Evolutionary conservation across 1,284 basidiomycete genomes (phyloP).

Genomic region (Apiotrichum gracile): DNA sequence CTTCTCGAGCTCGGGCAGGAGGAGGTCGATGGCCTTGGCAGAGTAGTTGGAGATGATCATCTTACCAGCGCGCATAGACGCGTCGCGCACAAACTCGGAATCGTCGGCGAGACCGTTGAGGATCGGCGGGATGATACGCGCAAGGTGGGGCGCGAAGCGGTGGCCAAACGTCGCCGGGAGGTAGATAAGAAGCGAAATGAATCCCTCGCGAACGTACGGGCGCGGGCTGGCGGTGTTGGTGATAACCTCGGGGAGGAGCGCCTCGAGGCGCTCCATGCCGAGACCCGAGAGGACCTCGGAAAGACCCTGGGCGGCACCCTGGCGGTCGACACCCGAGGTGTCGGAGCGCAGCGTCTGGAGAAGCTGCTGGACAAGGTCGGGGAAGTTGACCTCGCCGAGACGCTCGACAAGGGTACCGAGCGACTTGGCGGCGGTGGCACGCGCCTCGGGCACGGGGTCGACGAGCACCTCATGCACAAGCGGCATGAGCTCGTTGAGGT

Average conservation of each 20-base stretch:
- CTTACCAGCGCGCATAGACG: conserved; percentile 96
- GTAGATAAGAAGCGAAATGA: conserved; percentile 96
- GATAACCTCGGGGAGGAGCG: conserved; percentile 89
- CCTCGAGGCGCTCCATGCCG: conserved; percentile 95
- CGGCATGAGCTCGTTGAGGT: conserved; percentile 80
- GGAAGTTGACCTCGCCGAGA: conserved; percentile 91
- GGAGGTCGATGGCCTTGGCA: conserved; percentile 81
- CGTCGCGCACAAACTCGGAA: conserved; percentile 90
- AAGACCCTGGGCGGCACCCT: conserved; percentile 93
- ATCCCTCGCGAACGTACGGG: conserved; percentile 92
- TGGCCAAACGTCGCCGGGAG: conserved; percentile 90
- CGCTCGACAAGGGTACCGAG: conserved; percentile 96
- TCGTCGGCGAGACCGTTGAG: conserved; percentile 86
- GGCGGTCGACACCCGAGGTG: conserved; percentile 90
- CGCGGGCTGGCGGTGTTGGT: conserved; percentile 82
- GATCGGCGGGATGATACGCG: conserved; percentile 90
- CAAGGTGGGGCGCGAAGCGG: conserved; percentile 91
- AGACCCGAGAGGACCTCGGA: conserved; percentile 92
- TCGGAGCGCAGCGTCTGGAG: conserved; percentile 87
- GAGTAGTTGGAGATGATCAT: conserved; percentile 99
- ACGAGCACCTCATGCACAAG: conserved; percentile 88
- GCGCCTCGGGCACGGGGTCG: conserved; percentile 92
- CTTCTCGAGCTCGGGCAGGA: conserved; percentile 88
- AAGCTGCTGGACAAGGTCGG: conserved; percentile 86
- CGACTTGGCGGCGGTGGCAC: conserved; percentile 94